A percentile compares a stretch with the other conserved stretches of the same genome.
Evolutionary conservation across 306 rosid genomes (phyloP).

Genomic region (Rosa persica): DNA sequence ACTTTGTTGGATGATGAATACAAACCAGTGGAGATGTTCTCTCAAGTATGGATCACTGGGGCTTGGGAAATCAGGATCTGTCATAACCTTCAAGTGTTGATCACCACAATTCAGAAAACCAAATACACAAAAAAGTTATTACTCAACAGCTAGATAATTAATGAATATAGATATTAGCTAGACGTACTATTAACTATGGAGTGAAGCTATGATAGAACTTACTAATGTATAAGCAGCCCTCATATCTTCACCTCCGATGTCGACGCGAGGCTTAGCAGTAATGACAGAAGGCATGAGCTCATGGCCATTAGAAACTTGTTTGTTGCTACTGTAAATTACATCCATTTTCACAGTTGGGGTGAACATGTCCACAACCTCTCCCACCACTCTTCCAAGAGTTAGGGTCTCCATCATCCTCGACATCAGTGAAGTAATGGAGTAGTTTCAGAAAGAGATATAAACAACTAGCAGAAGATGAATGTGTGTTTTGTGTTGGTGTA

Average conservation of each 20-base stretch:
- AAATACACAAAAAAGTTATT: neutral
- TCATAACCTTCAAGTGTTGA: constrained; percentile 60
- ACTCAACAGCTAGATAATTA: neutral
- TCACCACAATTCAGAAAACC: neutral
- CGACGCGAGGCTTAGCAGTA: constrained; percentile 62
- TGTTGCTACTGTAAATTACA: constrained; percentile 60
- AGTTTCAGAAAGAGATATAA: neutral
- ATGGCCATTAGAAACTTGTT: constrained; percentile 72
- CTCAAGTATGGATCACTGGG: constrained; percentile 81
- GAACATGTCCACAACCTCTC: constrained; percentile 87
- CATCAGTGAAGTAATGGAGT: constrained; percentile 12
- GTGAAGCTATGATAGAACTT: constrained; percentile 7
- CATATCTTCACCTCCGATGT: constrained; percentile 79
- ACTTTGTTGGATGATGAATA: neutral
- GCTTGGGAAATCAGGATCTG: constrained; percentile 96
- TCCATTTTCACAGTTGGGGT: constrained; percentile 67
- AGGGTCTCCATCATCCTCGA: constrained; percentile 63
- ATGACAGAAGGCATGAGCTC: constrained; percentile 68
- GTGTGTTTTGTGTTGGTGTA: constrained; percentile 18
- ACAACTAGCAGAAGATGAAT: neutral
- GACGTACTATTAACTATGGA: neutral
- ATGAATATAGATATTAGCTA: neutral
- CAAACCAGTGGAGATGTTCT: constrained; percentile 92
- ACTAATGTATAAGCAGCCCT: constrained; percentile 82
- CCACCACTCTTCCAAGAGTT: constrained; percentile 71